A percentile compares a stretch with the other conserved stretches of the same genome.
These are phyloP conservation scores for Craspedostauros australis DNA, from an alignment of 108 stramenopile species.

Conservation along the genomic window DNA sequence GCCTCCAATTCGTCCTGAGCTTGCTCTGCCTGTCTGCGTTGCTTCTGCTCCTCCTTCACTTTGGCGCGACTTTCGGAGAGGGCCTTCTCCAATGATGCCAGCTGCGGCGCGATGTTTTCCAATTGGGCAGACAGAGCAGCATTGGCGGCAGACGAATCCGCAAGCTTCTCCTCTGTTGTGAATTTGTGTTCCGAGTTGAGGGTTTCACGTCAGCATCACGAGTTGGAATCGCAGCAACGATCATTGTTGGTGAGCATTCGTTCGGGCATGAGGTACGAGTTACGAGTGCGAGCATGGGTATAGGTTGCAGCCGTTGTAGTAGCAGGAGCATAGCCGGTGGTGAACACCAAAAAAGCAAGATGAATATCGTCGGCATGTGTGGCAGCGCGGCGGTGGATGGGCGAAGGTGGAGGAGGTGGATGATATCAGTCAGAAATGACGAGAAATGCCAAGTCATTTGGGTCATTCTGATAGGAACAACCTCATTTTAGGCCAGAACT, in stretches of 20 bases:
- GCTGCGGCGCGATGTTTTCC: conserved; percentile 78
- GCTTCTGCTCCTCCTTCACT: conserved; percentile 56
- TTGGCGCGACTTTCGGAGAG: conserved; percentile 52
- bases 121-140: conserved; percentile 77
- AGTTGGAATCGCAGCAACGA: no score
- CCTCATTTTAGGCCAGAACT: no score
- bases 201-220: not conserved
- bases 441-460: not conserved
- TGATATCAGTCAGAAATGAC: not conserved
- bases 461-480: no score
- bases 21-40: conserved; percentile 68
- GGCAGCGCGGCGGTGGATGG: no score
- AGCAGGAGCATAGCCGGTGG: no score
- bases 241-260: not conserved
- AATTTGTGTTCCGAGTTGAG: not conserved
- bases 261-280: no score
- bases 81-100: conserved; percentile 65
- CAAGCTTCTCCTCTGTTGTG: conserved; percentile 68
- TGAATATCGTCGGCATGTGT: no score
- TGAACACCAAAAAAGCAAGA: no score
- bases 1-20: conserved; percentile 75
- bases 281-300: no score
- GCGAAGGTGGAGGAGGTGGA: no score
- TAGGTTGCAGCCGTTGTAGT: no score
- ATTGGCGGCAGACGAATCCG: conserved; percentile 75